Evolutionary conservation across 2,329 filamentous ascomycete species (phyloP).

Genomic region (Talaromyces piceae): DNA sequence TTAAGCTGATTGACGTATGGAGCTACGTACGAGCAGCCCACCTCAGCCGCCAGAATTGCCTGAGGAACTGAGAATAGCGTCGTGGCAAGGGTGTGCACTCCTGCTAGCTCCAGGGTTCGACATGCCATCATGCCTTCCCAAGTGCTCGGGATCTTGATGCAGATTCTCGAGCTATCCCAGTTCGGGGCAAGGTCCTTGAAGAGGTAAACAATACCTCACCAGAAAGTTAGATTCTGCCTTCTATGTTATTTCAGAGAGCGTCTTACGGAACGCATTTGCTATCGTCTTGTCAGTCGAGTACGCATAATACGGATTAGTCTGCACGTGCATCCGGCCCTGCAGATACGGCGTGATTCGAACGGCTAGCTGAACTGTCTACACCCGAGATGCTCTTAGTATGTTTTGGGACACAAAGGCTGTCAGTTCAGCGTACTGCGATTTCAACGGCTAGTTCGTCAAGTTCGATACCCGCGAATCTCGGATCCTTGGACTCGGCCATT

Average conservation of each 20-base stretch:
- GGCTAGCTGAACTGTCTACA: constrained; percentile 49
- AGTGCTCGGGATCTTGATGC: constrained; percentile 57
- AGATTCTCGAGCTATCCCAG: constrained; percentile 45
- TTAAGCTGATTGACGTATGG: constrained; percentile 59
- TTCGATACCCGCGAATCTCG: constrained; percentile 28
- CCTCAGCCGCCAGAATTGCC: constrained; percentile 51
- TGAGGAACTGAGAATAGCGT: constrained; percentile 58
- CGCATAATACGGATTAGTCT: constrained; percentile 52
- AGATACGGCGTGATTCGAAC: constrained; percentile 45
- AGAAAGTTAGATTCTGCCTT: background rate
- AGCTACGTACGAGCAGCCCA: constrained; percentile 54
- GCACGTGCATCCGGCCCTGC: constrained; percentile 49
- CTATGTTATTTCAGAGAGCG: background rate
- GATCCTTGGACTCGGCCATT: constrained; percentile 22
- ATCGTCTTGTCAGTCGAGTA: constrained; percentile 46
- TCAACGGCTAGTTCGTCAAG: constrained; percentile 49
- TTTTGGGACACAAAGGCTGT: background rate
- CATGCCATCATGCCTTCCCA: constrained; percentile 59
- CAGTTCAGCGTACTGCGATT: constrained; percentile 39
- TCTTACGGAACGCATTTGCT: constrained; percentile 45
- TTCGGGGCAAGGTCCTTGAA: constrained; percentile 39
- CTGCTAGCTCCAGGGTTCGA: constrained; percentile 43
- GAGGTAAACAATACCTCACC: constrained; percentile 44
- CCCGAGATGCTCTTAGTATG: background rate
- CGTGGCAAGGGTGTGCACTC: constrained; percentile 55